These are phyloP conservation scores for Entamoeba moshkovskii DNA, from an alignment of 208 protist genomes.

Conservation along the genomic window DNA sequence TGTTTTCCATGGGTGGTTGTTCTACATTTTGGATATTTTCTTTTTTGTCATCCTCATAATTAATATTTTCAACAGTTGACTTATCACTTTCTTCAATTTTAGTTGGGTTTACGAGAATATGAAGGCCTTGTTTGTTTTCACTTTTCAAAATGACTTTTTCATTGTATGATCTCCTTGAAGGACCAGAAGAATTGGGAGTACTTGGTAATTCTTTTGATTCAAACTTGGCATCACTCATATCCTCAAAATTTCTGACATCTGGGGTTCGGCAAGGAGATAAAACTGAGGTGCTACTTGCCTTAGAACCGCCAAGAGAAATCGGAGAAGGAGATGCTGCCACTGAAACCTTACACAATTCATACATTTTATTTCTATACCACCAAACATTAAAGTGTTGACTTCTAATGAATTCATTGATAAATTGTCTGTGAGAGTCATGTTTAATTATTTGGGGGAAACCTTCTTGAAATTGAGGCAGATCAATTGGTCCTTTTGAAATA, in stretches of 20 bases:
- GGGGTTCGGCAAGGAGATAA: not conserved
- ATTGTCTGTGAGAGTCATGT: not conserved
- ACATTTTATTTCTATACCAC: not conserved
- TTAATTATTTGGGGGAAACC: not conserved
- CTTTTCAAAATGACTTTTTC: not conserved
- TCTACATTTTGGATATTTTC: too few species aligned
- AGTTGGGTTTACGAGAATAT: too few species aligned
- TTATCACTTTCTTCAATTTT: too few species aligned
- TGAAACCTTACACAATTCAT: not conserved
- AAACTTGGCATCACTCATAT: not conserved
- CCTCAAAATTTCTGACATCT: not conserved
- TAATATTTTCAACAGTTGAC: too few species aligned
- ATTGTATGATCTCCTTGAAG: not conserved
- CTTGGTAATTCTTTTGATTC: not conserved
- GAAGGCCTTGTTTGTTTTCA: not conserved
- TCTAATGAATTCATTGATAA: not conserved
- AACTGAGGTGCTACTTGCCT: not conserved
- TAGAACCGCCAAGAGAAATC: not conserved
- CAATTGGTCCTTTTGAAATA: not conserved
- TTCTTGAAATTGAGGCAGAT: not conserved
- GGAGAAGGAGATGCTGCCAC: not conserved
- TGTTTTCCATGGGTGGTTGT: too few species aligned
- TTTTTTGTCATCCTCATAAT: too few species aligned
- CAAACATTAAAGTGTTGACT: not conserved
- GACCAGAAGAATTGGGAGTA: not conserved